A percentile compares a stretch with the other conserved stretches of the same genome.
phyloP scores from a whole-genome alignment of 1,284 basidiomycete genomes.

The Puccinia horiana region DNA sequence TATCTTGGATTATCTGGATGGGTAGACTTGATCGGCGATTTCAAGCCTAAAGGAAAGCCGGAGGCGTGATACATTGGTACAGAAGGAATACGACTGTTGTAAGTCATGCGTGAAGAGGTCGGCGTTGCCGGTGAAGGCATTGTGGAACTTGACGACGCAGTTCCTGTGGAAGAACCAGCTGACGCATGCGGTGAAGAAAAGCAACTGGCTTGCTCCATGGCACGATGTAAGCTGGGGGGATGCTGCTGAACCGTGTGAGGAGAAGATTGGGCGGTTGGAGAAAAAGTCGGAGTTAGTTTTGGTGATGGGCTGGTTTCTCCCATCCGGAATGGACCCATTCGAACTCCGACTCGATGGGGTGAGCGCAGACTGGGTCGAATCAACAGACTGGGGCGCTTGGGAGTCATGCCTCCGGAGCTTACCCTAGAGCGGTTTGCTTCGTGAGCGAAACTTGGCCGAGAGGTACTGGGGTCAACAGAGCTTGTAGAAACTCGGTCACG shows the following conservation, averaged over 20 bases:
- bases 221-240: not conserved
- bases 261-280: conserved; percentile 4
- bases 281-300: not conserved
- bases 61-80: conserved; percentile 12
- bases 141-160: conserved; percentile 33
- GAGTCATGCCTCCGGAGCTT: conserved; percentile 27
- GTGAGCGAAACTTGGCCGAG: not conserved
- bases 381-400: conserved; percentile 39
- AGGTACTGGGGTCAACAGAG: not conserved
- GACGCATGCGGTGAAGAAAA: conserved; percentile 37
- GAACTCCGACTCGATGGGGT: conserved; percentile 14
- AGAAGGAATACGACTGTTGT: conserved; percentile 31
- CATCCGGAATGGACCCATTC: not conserved
- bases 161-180: conserved; percentile 36
- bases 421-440: not conserved
- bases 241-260: not conserved
- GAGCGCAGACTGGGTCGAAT: conserved; percentile 42
- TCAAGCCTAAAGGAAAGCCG: conserved; percentile 4
- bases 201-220: conserved; percentile 21
- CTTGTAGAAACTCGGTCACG: no score
- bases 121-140: conserved; percentile 42
- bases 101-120: conserved; percentile 19
- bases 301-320: conserved; percentile 3
- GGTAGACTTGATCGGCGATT: conserved; percentile 1
- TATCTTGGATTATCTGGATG: conserved; percentile 12